Conservation (phyloP, 2,329 filamentous ascomycete species). For the Sporothrix brasiliensis region DNA sequence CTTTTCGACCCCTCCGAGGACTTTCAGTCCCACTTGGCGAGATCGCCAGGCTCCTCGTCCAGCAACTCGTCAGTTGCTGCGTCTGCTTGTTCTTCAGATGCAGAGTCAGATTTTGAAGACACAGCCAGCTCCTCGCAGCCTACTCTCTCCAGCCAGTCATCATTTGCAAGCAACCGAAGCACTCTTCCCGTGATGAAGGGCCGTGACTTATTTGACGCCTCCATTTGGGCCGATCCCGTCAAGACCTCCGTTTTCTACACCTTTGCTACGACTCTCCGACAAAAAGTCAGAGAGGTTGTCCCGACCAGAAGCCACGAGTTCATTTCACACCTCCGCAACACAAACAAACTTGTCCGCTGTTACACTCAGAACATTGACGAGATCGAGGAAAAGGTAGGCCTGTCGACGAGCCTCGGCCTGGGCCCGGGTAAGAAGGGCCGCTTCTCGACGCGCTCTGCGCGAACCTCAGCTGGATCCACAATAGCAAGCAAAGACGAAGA, state of each 20-base stretch:
- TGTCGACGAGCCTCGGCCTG: constrained; percentile 63
- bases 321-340: constrained; percentile 66
- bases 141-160: constrained; percentile 41
- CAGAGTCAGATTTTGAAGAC: constrained; percentile 47
- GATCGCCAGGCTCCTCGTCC: constrained; percentile 42
- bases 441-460: constrained; percentile 51
- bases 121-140: constrained; percentile 48
- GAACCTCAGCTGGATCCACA: constrained; percentile 23
- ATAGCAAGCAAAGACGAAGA: constrained; percentile 1
- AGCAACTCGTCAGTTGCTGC: constrained; percentile 44
- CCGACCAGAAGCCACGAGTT: constrained; percentile 70
- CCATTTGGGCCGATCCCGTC: constrained; percentile 68
- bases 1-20: constrained; percentile 56
- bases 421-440: constrained; percentile 65
- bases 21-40: constrained; percentile 39
- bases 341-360: constrained; percentile 68
- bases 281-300: constrained; percentile 64
- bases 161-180: constrained; percentile 38
- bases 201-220: constrained; percentile 70
- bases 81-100: constrained; percentile 27
- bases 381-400: constrained; percentile 69
- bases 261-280: constrained; percentile 68
- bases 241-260: constrained; percentile 73
- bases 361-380: constrained; percentile 79
- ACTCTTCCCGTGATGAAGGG: constrained; percentile 67